Base-by-base conservation (phyloP, 371 early-diverging fungal genomes). In the Smittium culicis region DNA sequence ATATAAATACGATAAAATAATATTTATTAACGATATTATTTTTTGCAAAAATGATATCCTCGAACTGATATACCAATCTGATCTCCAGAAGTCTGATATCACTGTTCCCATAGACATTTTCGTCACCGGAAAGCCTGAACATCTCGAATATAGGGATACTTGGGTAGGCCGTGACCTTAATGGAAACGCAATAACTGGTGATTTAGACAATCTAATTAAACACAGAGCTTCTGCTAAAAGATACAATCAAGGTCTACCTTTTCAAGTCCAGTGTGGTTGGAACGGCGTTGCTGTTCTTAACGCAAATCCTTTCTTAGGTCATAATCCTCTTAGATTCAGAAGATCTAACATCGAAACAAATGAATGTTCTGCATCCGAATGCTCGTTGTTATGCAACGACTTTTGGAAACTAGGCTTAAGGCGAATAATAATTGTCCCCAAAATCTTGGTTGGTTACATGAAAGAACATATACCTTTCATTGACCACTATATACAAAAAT, bases 211-310 rank as follows among this genome's bases (percentile, higher is more conserved):
- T 34, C 60, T 68, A n/a, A 35, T 45, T 0, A 63, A 65, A 1
- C 69, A 74, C 29, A 16, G 60, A n/a, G 32, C 60, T 14, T 14
- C 60, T 29, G 32, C 11, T 27, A 25, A 60, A 14, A 60, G 60
- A 60, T 8, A 16, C 11, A 60, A 60, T 29, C 30, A 57, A 30
- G 64, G 59, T 54, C 66, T 70, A 14, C 83, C 81, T 11, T 73
- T 75, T 59, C 80, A 83, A 62, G 78, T 70, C 27, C 75, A 74
- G 58, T 81, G 82, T 62, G 80, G 81, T 67, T 81, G 81, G 83
- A 81, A 81, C 66, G 81, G 81, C 45, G 59, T 71, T 35, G 71
- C 78, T 0, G 74, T 81, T 8, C 61, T 82, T 5, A 72, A 78
- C 56, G 67, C 83, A 2, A 60, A 11, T 0, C 75, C 74, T 30